phyloP scores from a whole-genome alignment of 345 rosid species.

The Eucalyptus coolabah region DNA sequence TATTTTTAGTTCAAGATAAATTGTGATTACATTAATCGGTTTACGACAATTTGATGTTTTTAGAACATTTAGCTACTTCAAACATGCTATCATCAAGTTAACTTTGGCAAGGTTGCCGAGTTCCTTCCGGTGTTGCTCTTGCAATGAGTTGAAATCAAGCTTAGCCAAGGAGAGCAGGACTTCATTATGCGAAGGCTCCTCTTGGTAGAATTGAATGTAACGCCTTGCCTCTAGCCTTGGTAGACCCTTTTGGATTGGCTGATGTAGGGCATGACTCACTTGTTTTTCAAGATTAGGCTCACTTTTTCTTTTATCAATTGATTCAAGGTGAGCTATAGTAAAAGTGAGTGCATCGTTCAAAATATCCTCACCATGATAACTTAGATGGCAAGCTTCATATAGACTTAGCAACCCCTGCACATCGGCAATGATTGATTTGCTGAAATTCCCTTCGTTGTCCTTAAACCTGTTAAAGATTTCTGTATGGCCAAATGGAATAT shows the following conservation, averaged over 20 bases:
- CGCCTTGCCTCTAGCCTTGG: background rate
- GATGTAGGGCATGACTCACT: background rate
- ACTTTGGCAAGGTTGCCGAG: background rate
- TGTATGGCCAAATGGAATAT: background rate
- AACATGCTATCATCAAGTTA: background rate
- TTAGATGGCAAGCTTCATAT: slow-evolving; percentile 7
- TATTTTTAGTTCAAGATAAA: background rate
- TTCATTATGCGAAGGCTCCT: background rate
- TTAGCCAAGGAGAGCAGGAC: background rate
- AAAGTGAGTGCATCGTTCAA: slow-evolving; percentile 3
- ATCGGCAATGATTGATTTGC: background rate
- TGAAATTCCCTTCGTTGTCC: slow-evolving; percentile 5
- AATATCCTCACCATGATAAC: background rate
- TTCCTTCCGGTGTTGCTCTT: background rate
- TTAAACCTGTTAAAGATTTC: slow-evolving; percentile 6
- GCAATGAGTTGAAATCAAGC: background rate
- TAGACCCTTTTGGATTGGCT: background rate
- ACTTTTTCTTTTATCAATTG: background rate
- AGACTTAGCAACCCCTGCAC: slow-evolving; percentile 6
- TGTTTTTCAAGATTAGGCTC: background rate
- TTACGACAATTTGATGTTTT: background rate
- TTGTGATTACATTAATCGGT: background rate
- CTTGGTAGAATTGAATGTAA: background rate
- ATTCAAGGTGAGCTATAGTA: background rate
- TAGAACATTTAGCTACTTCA: background rate